phyloP scores from a whole-genome alignment of 805 yeast genomes.

The Candida loeiensis region DNA sequence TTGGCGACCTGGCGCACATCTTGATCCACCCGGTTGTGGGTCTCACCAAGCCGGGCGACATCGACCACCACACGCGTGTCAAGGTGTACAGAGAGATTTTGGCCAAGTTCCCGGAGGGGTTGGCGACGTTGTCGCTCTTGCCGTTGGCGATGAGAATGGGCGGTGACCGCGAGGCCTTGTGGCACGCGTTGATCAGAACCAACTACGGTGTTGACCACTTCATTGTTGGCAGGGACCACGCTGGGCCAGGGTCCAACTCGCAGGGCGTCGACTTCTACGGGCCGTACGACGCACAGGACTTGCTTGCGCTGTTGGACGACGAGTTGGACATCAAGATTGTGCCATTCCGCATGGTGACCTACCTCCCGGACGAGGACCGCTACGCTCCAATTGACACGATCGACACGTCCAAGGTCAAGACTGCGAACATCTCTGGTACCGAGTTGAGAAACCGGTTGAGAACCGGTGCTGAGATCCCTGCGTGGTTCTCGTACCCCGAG shows the following conservation, averaged over 20 bases:
- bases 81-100: conserved; percentile 90
- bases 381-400: conserved; percentile 94
- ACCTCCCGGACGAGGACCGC: conserved; percentile 90
- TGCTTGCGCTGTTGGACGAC: conserved; percentile 68
- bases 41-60: conserved; percentile 94
- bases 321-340: conserved; percentile 89
- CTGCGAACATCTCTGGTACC: conserved; percentile 91
- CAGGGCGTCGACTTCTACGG: conserved; percentile 93
- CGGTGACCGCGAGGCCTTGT: conserved; percentile 96
- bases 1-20: conserved; percentile 69
- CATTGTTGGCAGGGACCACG: conserved; percentile 97
- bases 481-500: conserved; percentile 96
- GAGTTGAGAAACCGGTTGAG: conserved; percentile 85
- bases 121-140: conserved; percentile 82
- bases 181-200: conserved; percentile 97
- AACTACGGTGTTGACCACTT: conserved; percentile 96
- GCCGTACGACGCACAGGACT: conserved; percentile 92
- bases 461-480: conserved; percentile 87
- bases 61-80: conserved; percentile 96
- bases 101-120: conserved; percentile 90
- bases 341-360: conserved; percentile 96
- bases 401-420: conserved; percentile 64
- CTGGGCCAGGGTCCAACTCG: conserved; percentile 90
- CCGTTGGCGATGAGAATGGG: conserved; percentile 99
- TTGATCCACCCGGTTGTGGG: conserved; percentile 97